These are phyloP conservation scores for Musa itinerans DNA, from an alignment of 176 grass and related monocot species.

Conservation along the genomic window DNA sequence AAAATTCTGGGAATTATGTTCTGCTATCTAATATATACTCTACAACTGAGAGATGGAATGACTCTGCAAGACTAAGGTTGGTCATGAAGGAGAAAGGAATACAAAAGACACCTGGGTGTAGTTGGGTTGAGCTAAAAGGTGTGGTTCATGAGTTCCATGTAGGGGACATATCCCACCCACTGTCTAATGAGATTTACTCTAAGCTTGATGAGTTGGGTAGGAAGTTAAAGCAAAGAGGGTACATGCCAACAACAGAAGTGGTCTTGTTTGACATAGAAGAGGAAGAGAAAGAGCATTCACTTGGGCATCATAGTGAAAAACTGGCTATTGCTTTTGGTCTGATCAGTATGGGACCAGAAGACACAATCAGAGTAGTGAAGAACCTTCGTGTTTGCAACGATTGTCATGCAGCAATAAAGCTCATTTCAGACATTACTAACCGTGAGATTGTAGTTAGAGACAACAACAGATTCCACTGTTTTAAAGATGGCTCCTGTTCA, in stretches of 20 bases:
- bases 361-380: conserved; percentile 51
- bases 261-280: conserved; percentile 67
- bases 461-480: conserved; percentile 58
- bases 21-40: conserved; percentile 65
- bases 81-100: conserved; percentile 43
- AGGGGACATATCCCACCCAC: conserved; percentile 46
- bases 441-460: conserved; percentile 48
- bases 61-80: conserved; percentile 44
- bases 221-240: conserved; percentile 49
- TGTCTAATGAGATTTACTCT: conserved; percentile 32
- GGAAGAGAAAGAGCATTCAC: conserved; percentile 53
- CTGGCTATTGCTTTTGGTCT: conserved; percentile 56
- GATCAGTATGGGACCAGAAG: conserved; percentile 25
- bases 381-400: conserved; percentile 54
- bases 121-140: conserved; percentile 54
- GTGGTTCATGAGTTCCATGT: conserved; percentile 48
- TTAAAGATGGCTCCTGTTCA: conserved; percentile 56
- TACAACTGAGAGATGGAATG: conserved; percentile 44
- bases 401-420: conserved; percentile 51
- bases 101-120: conserved; percentile 42
- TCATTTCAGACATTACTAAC: conserved; percentile 40
- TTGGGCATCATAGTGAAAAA: conserved; percentile 58
- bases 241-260: conserved; percentile 47
- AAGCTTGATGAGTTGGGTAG: conserved; percentile 46
- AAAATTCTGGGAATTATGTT: conserved; percentile 58